Evolutionary conservation across 495 filamentous ascomycete genomes (phyloP).

Genomic region (Neurospora africana): DNA sequence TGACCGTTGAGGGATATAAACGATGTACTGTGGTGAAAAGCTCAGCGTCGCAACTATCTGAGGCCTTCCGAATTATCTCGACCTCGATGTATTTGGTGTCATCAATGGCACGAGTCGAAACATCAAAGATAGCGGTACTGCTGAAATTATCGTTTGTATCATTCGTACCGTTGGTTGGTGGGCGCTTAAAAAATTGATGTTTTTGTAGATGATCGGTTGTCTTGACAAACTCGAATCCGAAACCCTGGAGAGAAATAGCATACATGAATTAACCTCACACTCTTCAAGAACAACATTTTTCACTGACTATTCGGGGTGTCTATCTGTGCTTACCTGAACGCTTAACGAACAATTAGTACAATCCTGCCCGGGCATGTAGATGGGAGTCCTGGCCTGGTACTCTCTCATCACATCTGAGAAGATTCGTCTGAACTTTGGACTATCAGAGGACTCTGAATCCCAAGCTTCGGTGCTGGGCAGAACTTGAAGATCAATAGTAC

Average conservation of each 20-base stretch:
- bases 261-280: too few species aligned
- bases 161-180: too few species aligned
- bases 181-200: too few species aligned
- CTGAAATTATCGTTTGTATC: too few species aligned
- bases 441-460: background rate
- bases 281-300: too few species aligned
- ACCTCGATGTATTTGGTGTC: background rate
- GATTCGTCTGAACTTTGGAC: background rate
- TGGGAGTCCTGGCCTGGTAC: background rate
- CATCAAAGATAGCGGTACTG: background rate
- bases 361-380: background rate
- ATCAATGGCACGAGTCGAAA: background rate
- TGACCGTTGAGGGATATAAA: background rate
- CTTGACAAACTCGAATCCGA: too few species aligned
- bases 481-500: background rate
- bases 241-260: too few species aligned
- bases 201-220: too few species aligned
- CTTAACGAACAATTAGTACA: background rate
- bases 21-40: background rate
- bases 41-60: background rate
- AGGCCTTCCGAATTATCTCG: background rate
- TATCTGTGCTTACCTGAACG: background rate
- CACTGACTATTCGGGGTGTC: too few species aligned
- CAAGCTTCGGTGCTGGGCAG: background rate
- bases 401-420: background rate